Evolutionary conservation across 176 grass and related monocot genomes (phyloP).

Genomic region (Chloris gayana): DNA sequence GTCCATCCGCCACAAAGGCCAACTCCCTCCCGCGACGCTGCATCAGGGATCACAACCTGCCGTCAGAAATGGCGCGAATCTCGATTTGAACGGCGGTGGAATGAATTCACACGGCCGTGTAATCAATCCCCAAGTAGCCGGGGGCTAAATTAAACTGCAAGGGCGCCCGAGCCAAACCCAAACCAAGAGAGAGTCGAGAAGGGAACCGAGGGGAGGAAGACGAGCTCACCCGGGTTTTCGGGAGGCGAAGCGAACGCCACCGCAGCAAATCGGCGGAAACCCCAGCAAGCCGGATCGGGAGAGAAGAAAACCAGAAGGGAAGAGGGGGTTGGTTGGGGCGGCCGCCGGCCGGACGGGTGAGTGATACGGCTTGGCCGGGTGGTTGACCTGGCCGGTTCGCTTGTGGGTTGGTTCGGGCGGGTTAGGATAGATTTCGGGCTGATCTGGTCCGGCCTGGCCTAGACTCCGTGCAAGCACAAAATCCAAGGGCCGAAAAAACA

Average conservation of each 20-base stretch:
- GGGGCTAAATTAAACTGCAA: constrained; percentile 7
- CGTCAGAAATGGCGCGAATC: not conserved
- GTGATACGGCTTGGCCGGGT: constrained; percentile 4
- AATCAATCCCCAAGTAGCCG: constrained; percentile 4
- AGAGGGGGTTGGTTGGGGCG: not conserved
- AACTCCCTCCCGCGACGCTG: not conserved
- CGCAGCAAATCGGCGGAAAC: constrained; percentile 21
- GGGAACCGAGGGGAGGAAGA: not conserved
- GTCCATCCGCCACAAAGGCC: not conserved
- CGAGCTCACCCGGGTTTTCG: constrained; percentile 47
- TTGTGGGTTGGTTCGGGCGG: not conserved
- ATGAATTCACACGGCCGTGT: not conserved
- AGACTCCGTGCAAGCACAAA: not conserved
- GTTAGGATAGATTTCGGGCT: constrained; percentile 9
- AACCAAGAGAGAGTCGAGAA: not conserved
- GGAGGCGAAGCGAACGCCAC: constrained; percentile 1
- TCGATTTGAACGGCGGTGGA: not conserved
- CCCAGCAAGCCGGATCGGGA: not conserved
- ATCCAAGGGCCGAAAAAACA: no score
- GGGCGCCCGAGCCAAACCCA: not conserved
- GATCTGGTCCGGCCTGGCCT: not conserved
- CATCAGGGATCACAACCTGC: not conserved
- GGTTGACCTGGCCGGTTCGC: not conserved
- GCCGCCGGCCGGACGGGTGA: constrained; percentile 27
- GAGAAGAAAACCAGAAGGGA: constrained; percentile 23